Conservation (phyloP, 139 green algal species). For the Trebouxia sp. region DNA sequence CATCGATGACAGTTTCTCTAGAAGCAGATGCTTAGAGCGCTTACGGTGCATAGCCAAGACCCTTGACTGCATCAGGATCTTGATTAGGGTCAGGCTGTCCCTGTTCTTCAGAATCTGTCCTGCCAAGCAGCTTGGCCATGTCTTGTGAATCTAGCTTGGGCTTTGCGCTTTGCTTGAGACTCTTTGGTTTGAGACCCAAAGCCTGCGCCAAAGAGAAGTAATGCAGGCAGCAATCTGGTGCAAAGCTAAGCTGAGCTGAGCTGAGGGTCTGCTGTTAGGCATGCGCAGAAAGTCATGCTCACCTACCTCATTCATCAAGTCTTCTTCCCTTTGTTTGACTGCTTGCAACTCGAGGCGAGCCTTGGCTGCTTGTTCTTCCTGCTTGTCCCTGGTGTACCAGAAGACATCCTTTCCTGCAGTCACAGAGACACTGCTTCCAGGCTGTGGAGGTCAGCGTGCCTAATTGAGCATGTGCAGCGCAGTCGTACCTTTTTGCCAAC, state of each 20-base stretch:
- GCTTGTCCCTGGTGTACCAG: slow-evolving; percentile 74
- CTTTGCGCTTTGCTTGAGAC: slow-evolving; percentile 23
- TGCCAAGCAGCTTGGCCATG: slow-evolving; percentile 58
- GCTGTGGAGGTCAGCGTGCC: background rate
- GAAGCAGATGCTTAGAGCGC: no score
- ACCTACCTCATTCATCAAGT: slow-evolving; percentile 78
- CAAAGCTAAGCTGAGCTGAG: background rate
- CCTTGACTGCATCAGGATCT: slow-evolving; percentile 31
- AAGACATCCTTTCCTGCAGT: slow-evolving; percentile 66
- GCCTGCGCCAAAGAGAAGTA: slow-evolving; percentile 43
- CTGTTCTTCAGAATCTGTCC: slow-evolving; percentile 19
- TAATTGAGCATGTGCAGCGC: background rate
- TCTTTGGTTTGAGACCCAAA: slow-evolving; percentile 68
- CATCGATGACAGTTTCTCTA: no score
- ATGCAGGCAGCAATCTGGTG: background rate
- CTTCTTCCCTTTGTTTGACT: slow-evolving; percentile 72
- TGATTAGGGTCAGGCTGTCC: background rate
- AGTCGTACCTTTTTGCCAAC: slow-evolving; percentile 30
- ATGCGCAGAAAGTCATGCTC: background rate
- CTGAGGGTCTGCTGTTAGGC: background rate
- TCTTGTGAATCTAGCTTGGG: slow-evolving; percentile 60
- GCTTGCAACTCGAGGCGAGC: slow-evolving; percentile 53
- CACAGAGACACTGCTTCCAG: background rate
- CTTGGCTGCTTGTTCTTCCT: slow-evolving; percentile 16
- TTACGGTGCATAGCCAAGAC: slow-evolving; percentile 31